Evolutionary conservation across 2,329 filamentous ascomycete genomes (phyloP), one percentile per base, ranked within the genome.

Genomic region (Tolypocladium inflatum): DNA sequence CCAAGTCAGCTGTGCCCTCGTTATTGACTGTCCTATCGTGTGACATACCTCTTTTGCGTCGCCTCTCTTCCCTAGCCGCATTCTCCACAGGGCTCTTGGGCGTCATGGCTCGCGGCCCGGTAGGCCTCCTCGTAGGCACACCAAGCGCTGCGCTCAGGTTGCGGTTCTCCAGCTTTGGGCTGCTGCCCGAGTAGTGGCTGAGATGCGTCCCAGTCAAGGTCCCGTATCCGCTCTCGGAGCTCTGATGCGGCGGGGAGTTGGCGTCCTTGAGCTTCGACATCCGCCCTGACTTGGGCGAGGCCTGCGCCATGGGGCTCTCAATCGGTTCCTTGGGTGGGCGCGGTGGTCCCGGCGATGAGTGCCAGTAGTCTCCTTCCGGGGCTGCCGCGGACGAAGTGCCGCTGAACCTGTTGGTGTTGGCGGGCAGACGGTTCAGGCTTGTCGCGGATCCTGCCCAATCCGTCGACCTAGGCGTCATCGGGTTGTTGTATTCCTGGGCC

Each of bases 401-500:
- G 67, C 77, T 80, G 65, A 81, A 81, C 50, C 78, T 71, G 62
- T 80, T 76, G 58, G 71, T 68, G 64, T 78, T 73, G 35, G 70
- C 70, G 1, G 76, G 75, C 61, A 81, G 79, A 10, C 82, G 78
- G 65, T 80, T 74, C 9, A 87, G 74, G 62, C 81, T 85, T 42
- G 80, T 83, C 52, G 76, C 78, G 1, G 84, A 87, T 15, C 82
- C 80, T 8, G 77, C 82, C 83, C 84, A 87, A 57, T 87, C 82
- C 0, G 82, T 74, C 0, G 83, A 86, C 56, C 75, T 75, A 3
- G 84, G 84, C 37, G 83, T 85, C 74, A 79, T 79, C 2, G 83
- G 79, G 2, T 77, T 75, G 62, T 85, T 82, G 67, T 84, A 91
- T 58, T 86, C 81, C 57, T 87, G 81, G 3, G 89, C 89, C 60